Percentiles rank a stretch among this genome's conserved stretches.
These are phyloP conservation scores for Leccinum insigne DNA, from an alignment of 1,284 basidiomycete genomes.

Conservation along the genomic window DNA sequence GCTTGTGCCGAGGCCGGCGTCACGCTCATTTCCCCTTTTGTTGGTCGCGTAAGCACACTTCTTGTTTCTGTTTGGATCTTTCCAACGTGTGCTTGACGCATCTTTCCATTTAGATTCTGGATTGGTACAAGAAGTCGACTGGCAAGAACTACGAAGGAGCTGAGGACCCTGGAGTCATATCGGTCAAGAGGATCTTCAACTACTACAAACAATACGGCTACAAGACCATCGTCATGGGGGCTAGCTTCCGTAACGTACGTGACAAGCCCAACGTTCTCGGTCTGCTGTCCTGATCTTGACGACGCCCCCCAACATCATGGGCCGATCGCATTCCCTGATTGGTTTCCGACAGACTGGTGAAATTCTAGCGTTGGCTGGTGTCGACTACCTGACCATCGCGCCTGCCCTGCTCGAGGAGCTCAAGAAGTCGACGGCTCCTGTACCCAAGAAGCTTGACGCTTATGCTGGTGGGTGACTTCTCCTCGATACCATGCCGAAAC, in stretches of 20 bases:
- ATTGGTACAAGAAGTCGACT: constrained; percentile 94
- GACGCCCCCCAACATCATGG: not conserved
- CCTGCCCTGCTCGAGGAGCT: constrained; percentile 93
- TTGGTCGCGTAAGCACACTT: constrained; percentile 78
- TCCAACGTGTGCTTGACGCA: constrained; percentile 11
- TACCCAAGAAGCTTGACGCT: constrained; percentile 87
- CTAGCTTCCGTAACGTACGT: constrained; percentile 95
- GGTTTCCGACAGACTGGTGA: constrained; percentile 67
- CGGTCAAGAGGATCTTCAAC: constrained; percentile 97
- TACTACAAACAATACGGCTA: constrained; percentile 99
- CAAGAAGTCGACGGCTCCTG: constrained; percentile 73
- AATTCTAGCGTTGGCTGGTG: constrained; percentile 94
- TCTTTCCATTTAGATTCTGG: constrained; percentile 67
- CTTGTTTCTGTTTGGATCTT: constrained; percentile 15
- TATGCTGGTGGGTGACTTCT: constrained; percentile 50
- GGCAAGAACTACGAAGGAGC: constrained; percentile 87
- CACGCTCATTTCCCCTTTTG: constrained; percentile 99
- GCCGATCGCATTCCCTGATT: constrained; percentile 26
- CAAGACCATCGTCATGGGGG: constrained; percentile 99
- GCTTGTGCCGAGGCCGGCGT: constrained; percentile 98
- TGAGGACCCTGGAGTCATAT: constrained; percentile 95
- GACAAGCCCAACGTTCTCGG: constrained; percentile 4
- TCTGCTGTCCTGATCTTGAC: constrained; percentile 5
- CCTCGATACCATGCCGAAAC: constrained; percentile 8
- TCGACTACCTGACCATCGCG: constrained; percentile 96